Evolutionary conservation across 2,329 filamentous ascomycete species (phyloP).

Genomic region (Paecilomyces dactylethromorphus): DNA sequence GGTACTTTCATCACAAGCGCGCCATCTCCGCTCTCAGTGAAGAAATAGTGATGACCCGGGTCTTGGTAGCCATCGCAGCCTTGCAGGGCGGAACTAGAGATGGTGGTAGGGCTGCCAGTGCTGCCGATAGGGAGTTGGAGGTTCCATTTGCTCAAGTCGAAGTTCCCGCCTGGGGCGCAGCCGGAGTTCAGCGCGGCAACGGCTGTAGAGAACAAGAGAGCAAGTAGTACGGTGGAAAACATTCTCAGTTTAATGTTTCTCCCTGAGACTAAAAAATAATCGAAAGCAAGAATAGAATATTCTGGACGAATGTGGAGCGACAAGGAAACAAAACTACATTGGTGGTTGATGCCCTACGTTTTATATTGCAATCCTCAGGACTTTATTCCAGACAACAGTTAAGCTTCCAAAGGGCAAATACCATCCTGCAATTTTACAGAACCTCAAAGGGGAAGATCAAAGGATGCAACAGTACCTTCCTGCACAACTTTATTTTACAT

Average conservation of each 20-base stretch:
- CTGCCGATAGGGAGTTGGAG: conserved; percentile 36
- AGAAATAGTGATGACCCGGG: conserved; percentile 24
- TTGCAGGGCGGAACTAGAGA: conserved; percentile 23
- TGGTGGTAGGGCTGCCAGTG: conserved; percentile 18
- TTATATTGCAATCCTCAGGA: not conserved
- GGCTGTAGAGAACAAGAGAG: not conserved
- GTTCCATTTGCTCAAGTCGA: conserved; percentile 5
- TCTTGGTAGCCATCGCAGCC: conserved; percentile 31
- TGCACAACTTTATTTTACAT: not conserved
- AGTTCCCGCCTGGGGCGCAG: not conserved
- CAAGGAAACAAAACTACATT: not conserved
- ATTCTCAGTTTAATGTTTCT: not conserved
- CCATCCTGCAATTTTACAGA: not conserved
- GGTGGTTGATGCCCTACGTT: not conserved
- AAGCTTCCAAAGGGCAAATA: too few species aligned
- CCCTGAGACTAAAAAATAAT: not conserved
- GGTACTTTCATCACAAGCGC: conserved; percentile 36
- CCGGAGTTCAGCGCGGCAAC: conserved; percentile 2
- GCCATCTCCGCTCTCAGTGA: conserved; percentile 25
- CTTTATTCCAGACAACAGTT: too few species aligned
- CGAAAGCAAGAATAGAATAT: not conserved
- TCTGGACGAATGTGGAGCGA: not conserved
- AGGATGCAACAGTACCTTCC: not conserved
- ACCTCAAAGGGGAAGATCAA: not conserved
- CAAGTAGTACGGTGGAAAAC: not conserved